Evolutionary conservation across 345 rosid species (phyloP), one percentile per base, ranked within the genome.

Genomic region (Alliaria petiolata): DNA sequence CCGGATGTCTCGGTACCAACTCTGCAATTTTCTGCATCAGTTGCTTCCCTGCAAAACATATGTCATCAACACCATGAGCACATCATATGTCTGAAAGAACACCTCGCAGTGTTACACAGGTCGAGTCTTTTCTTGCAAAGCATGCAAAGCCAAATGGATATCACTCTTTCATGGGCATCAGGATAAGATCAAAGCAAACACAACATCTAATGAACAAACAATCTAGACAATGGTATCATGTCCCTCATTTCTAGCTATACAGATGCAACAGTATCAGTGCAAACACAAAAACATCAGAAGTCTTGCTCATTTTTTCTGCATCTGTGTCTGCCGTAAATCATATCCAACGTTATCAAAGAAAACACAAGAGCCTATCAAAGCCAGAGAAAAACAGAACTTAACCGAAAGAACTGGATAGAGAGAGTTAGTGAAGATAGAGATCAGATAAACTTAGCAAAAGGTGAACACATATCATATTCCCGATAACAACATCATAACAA

Each of bases 1-100:
- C 95, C 0, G 93, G 90, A 78, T 92, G 98, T 69, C 89, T 84
- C 1, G 93, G 96, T 55, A 92, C 93, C 85, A 95, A 68, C 75
- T 92, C 96, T 22, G 97, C 92, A 33, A 91, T 84, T 67, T 82
- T 89, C 76, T 89, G 81, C 99, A 95, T 89, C 70, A 89, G 74
- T 79, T 86, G 86, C 78, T 95, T 89, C 66, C 93, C 98, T 89
- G 85, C 81, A 83, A 67, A n/a, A 53, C 42, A 52, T 31, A 39
- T 4, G 34, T 26, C 38, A 47, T 26, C 38, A 47, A 10, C 47
- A 66, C 15, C 59, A 49, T 17, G 9, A 72, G n/a, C 22, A 76
- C 55, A 75, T n/a, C 49, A 60, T 50, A 5, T 39, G 13, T 20
- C 30, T 42, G 15, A n/a, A n/a, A n/a, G n/a, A 19, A 34, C 46